phyloP scores from a whole-genome alignment of 169 alveolate species.

The Besnoitia besnoiti region DNA sequence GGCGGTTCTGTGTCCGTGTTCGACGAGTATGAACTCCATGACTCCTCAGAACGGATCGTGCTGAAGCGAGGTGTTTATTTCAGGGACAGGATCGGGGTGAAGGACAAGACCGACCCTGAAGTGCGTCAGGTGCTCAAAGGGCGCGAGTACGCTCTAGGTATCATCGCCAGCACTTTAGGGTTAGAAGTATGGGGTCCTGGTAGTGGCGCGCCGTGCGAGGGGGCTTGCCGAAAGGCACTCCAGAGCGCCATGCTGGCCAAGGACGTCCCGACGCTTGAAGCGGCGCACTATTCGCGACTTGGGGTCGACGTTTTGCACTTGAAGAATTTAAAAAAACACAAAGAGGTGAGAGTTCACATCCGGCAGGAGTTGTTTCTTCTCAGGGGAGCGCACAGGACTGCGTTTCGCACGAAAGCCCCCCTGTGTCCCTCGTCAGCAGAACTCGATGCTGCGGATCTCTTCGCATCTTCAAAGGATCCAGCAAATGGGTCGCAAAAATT shows the following conservation, averaged over 20 bases:
- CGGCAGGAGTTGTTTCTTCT: too few relatives aligned
- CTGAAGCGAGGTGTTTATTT: conserved; percentile 29
- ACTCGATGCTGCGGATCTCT: too few relatives aligned
- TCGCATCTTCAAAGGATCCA: too few relatives aligned
- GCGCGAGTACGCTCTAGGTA: conserved; percentile 16
- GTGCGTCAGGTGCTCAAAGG: conserved; percentile 35
- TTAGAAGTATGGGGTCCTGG: neutral
- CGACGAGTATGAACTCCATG: conserved; percentile 33
- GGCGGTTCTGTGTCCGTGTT: neutral
- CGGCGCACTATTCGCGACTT: conserved; percentile 33
- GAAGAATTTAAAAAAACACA: neutral
- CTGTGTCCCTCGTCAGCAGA: too few relatives aligned
- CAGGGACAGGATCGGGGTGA: neutral
- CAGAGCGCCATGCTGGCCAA: conserved; percentile 29
- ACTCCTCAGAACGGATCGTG: conserved; percentile 19
- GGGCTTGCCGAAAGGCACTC: conserved; percentile 3
- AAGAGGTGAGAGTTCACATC: neutral
- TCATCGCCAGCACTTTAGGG: conserved; percentile 26
- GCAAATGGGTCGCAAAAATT: too few relatives aligned
- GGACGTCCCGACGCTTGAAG: conserved; percentile 19
- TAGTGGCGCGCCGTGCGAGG: conserved; percentile 27
- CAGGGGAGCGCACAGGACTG: too few relatives aligned
- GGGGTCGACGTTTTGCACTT: conserved; percentile 41
- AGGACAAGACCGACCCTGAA: conserved; percentile 38
- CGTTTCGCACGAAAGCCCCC: neutral